These are phyloP conservation scores for Avena insularis DNA, from an alignment of 176 grass and related monocot genomes.

Conservation along the genomic window DNA sequence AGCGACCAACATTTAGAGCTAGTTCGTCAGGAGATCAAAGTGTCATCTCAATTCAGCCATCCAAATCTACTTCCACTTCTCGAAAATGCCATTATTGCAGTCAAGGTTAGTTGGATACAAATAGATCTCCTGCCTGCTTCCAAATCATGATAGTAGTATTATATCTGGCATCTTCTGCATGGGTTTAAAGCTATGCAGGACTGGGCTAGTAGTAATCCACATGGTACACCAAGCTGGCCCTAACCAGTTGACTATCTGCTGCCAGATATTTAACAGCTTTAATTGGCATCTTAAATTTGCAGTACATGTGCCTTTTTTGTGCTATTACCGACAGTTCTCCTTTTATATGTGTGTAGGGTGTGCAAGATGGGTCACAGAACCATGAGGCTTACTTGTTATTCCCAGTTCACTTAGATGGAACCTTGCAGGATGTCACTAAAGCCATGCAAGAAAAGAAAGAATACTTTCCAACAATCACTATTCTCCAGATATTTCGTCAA, in stretches of 20 bases:
- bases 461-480: slow-evolving; percentile 56
- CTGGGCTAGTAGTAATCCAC: neutral
- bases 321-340: slow-evolving; percentile 27
- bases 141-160: neutral
- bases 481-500: slow-evolving; percentile 93
- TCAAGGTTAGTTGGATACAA: slow-evolving; percentile 64
- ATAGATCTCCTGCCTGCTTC: neutral
- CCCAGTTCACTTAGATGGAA: slow-evolving; percentile 93
- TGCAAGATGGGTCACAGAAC: slow-evolving; percentile 68
- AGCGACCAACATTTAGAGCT: slow-evolving; percentile 73
- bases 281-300: neutral
- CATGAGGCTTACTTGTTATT: slow-evolving; percentile 92
- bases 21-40: slow-evolving; percentile 77
- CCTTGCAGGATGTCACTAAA: slow-evolving; percentile 67
- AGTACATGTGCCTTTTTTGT: neutral
- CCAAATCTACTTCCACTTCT: slow-evolving; percentile 95
- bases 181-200: no score
- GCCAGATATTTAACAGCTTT: neutral
- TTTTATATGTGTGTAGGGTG: slow-evolving; percentile 56
- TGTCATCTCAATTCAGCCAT: slow-evolving; percentile 88
- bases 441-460: slow-evolving; percentile 79
- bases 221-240: neutral
- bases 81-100: slow-evolving; percentile 80
- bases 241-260: neutral
- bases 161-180: neutral